Percentiles rank a stretch among this genome's conserved stretches.
These are phyloP conservation scores for Chrysoporthe deuterocubensis DNA, from an alignment of 2,329 filamentous ascomycete species.

Conservation along the genomic window DNA sequence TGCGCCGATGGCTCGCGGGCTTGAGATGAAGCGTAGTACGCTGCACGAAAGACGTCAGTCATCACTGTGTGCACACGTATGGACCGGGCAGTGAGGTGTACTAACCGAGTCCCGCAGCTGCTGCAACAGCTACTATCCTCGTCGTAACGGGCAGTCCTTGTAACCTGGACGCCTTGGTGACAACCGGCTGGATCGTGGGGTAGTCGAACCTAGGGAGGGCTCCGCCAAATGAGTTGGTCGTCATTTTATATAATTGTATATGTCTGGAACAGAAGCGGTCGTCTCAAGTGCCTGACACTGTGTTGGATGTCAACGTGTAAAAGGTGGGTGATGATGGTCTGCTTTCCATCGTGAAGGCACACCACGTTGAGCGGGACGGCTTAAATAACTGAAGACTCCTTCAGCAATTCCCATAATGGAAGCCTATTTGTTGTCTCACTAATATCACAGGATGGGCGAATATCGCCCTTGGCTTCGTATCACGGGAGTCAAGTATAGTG, in stretches of 20 bases:
- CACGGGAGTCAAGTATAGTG: slow-evolving; percentile 15
- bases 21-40: slow-evolving; percentile 23
- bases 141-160: slow-evolving; percentile 20
- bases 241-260: slow-evolving; percentile 17
- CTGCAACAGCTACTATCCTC: slow-evolving; percentile 23
- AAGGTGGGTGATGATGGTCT: slow-evolving; percentile 25
- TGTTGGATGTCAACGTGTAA: background rate
- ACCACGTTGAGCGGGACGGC: slow-evolving; percentile 16
- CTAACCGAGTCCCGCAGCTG: slow-evolving; percentile 26
- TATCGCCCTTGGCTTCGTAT: background rate
- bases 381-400: slow-evolving; percentile 24
- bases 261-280: background rate
- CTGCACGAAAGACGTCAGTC: slow-evolving; percentile 12
- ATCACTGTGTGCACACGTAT: background rate
- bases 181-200: slow-evolving; percentile 25
- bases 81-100: background rate
- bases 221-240: slow-evolving; percentile 29
- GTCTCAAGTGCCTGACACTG: background rate
- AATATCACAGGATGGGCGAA: background rate
- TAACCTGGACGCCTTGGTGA: slow-evolving; percentile 22
- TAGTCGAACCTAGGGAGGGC: slow-evolving; percentile 29
- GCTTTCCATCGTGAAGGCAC: slow-evolving; percentile 18
- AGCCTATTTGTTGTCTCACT: background rate
- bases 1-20: slow-evolving; percentile 11
- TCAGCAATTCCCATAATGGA: background rate